Percentiles rank a stretch among this genome's conserved stretches.
Conservation (phyloP, 495 filamentous ascomycete genomes). For the Hyphodiscus hymeniophilus region DNA sequence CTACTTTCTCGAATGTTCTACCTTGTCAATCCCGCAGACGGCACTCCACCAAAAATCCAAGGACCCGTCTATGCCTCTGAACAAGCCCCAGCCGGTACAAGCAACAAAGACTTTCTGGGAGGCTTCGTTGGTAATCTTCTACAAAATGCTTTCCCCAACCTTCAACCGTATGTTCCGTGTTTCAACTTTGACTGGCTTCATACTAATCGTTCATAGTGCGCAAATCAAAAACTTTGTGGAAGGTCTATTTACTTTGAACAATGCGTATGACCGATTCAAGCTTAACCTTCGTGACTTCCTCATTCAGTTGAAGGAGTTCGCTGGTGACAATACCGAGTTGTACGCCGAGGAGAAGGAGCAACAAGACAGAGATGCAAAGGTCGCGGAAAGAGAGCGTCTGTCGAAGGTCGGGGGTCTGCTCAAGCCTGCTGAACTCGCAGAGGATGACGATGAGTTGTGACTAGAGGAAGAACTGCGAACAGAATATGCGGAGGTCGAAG, state of each 20-base stretch:
- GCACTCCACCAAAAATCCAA: constrained; percentile 68
- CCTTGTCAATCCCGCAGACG: constrained; percentile 61
- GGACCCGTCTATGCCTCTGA: constrained; percentile 80
- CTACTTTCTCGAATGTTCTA: constrained; percentile 93
- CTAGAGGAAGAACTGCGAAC: constrained; percentile 57
- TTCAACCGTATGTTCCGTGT: constrained; percentile 65
- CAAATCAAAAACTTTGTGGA: constrained; percentile 89
- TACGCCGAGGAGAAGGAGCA: constrained; percentile 91
- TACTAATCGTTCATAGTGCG: constrained; percentile 45
- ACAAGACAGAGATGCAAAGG: constrained; percentile 65
- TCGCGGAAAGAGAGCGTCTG: constrained; percentile 76
- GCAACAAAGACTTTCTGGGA: constrained; percentile 81
- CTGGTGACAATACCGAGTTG: constrained; percentile 86
- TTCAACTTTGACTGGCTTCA: background rate
- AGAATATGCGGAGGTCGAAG: constrained; percentile 34
- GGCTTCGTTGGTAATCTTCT: constrained; percentile 81
- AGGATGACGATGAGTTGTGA: constrained; percentile 91
- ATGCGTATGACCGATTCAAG: constrained; percentile 82
- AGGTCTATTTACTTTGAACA: constrained; percentile 72
- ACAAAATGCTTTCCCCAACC: constrained; percentile 85
- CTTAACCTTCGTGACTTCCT: constrained; percentile 92
- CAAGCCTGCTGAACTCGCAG: constrained; percentile 75
- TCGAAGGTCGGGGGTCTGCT: constrained; percentile 86
- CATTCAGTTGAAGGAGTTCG: constrained; percentile 94
- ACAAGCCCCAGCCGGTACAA: constrained; percentile 72